Evolutionary conservation across 768 basidiomycete genomes (phyloP).

Genomic region (Lactarius deliciosus): DNA sequence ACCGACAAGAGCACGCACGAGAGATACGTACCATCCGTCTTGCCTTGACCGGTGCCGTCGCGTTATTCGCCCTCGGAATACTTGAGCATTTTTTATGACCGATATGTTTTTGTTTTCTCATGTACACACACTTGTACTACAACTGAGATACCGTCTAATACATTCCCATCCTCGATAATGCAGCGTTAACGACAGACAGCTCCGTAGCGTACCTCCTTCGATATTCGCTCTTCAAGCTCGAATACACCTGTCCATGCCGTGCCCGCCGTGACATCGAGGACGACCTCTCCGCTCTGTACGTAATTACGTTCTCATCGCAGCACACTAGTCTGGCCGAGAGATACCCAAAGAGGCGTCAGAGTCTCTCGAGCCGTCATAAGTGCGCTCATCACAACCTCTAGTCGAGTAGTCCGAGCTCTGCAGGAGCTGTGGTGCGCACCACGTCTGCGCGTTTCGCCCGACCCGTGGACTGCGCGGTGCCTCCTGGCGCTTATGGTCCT

Average conservation of each 20-base stretch:
- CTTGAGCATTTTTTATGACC: constrained; percentile 17
- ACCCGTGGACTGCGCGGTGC: neutral
- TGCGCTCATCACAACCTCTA: neutral
- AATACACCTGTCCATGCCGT: too few species aligned
- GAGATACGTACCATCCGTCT: constrained; percentile 16
- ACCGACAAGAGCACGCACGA: constrained; percentile 12
- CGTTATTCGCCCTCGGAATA: constrained; percentile 9
- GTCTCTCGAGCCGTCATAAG: neutral
- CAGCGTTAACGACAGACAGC: neutral
- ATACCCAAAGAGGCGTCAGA: too few species aligned
- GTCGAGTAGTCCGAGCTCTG: too few species aligned
- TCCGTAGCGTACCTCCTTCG: too few species aligned
- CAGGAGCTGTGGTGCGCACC: too few species aligned
- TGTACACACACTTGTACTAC: constrained; percentile 4
- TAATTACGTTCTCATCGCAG: neutral
- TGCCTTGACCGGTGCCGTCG: constrained; percentile 15
- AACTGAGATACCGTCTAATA: neutral
- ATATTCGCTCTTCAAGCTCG: too few species aligned
- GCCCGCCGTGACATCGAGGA: too few species aligned
- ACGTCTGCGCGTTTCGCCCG: neutral
- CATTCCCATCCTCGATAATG: neutral
- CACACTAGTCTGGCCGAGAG: too few species aligned
- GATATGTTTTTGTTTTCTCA: neutral
- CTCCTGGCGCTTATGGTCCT: neutral
- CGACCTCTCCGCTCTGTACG: neutral